These are phyloP conservation scores for Rhynchosporium agropyri DNA, from an alignment of 2,329 filamentous ascomycete species.

Conservation along the genomic window DNA sequence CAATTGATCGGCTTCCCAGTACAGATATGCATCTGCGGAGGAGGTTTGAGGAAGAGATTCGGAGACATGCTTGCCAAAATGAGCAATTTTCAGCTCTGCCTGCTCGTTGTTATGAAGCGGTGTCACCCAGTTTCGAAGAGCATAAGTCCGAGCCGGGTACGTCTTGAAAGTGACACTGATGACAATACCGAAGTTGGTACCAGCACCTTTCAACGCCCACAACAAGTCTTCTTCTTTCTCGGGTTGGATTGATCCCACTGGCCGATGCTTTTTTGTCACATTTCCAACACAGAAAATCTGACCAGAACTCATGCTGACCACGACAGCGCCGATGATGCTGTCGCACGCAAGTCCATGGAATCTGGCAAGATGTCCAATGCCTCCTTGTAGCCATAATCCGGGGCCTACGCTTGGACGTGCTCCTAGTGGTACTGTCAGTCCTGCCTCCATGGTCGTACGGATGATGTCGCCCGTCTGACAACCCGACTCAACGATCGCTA, in stretches of 20 bases:
- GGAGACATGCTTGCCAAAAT: neutral
- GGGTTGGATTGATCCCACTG: conserved; percentile 25
- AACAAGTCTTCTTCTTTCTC: conserved; percentile 32
- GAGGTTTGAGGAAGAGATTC: neutral
- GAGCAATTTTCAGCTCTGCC: neutral
- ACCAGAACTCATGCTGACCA: conserved; percentile 55
- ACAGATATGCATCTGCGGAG: conserved; percentile 38
- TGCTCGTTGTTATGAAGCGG: conserved; percentile 19
- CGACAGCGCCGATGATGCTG: conserved; percentile 59
- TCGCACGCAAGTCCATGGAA: conserved; percentile 60
- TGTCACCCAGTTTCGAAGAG: conserved; percentile 30
- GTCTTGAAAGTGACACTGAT: conserved; percentile 33
- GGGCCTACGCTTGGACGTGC: conserved; percentile 64
- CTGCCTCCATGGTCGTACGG: conserved; percentile 44
- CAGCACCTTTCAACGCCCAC: conserved; percentile 35
- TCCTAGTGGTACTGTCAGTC: conserved; percentile 60
- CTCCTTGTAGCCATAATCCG: conserved; percentile 66
- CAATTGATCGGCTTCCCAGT: conserved; percentile 38
- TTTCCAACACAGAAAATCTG: conserved; percentile 53
- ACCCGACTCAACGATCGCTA: conserved; percentile 33
- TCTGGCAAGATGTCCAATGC: conserved; percentile 51
- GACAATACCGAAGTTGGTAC: conserved; percentile 35
- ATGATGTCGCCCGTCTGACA: conserved; percentile 49
- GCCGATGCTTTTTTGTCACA: conserved; percentile 3
- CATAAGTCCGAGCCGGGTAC: conserved; percentile 28